These are phyloP conservation scores for Iberis amara DNA, from an alignment of 441 rosid genomes.

Conservation along the genomic window DNA sequence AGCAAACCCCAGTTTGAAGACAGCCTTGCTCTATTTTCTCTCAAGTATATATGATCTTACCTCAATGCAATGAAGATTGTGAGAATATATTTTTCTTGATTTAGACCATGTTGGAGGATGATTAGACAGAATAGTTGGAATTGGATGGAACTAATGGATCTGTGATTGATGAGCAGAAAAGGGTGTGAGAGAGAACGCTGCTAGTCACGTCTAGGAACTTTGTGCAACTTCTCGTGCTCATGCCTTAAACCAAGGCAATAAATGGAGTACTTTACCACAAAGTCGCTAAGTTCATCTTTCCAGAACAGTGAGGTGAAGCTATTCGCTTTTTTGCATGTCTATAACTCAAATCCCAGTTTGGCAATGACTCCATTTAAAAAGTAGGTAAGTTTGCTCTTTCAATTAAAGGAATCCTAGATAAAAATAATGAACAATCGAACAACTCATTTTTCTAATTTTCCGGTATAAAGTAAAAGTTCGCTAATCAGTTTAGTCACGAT, in stretches of 20 bases:
- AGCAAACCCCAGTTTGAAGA: conserved; percentile 83
- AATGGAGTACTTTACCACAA: conserved; percentile 54
- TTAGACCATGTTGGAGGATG: neutral
- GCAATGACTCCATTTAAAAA: no score
- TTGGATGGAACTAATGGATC: conserved; percentile 1
- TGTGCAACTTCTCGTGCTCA: conserved; percentile 45
- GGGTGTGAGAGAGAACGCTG: no score
- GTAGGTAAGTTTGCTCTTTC: neutral
- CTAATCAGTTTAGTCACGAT: no score
- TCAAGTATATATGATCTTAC: conserved; percentile 27
- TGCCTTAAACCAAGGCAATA: conserved; percentile 48
- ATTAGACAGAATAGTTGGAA: neutral
- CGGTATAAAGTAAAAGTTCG: no score
- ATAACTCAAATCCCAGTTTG: no score
- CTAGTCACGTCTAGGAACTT: conserved; percentile 56
- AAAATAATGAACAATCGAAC: no score
- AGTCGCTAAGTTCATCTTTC: conserved; percentile 25
- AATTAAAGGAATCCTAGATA: neutral
- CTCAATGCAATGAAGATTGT: neutral
- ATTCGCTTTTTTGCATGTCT: no score
- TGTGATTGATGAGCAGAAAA: conserved; percentile 48
- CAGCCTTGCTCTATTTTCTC: conserved; percentile 69
- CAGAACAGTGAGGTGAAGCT: neutral
- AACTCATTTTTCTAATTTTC: no score
- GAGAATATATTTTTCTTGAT: neutral